A percentile compares a stretch with the other conserved stretches of the same genome.
Evolutionary conservation across 257 asterid genomes (phyloP).

Genomic region (Solanum gracilifrons): DNA sequence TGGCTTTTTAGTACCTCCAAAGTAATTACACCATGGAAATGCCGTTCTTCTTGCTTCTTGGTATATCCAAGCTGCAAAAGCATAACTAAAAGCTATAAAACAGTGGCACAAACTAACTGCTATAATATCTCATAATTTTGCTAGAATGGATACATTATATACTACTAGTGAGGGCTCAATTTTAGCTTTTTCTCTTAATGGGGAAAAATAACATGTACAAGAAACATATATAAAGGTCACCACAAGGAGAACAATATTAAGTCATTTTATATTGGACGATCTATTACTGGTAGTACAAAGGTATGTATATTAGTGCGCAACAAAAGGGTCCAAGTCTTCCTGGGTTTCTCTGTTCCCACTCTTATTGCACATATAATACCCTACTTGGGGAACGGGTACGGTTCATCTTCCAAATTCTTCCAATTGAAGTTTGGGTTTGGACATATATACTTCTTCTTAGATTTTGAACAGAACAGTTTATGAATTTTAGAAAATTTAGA

Average conservation of each 20-base stretch:
- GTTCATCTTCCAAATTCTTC: neutral
- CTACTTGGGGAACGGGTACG: neutral
- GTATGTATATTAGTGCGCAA: neutral
- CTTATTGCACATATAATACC: neutral
- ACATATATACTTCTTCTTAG: neutral
- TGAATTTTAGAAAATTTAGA: neutral
- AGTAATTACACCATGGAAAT: conserved; percentile 84
- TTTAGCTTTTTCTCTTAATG: neutral
- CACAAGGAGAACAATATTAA: neutral
- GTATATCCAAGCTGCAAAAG: conserved; percentile 89
- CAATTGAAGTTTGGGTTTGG: neutral
- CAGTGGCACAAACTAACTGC: neutral
- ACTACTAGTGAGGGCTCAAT: neutral
- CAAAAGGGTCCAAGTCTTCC: neutral
- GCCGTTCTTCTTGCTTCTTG: conserved; percentile 89
- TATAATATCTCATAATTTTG: neutral
- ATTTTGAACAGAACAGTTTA: neutral
- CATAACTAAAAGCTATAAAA: neutral
- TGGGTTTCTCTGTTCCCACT: neutral
- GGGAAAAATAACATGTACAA: neutral
- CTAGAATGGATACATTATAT: neutral
- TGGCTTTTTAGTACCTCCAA: conserved; percentile 54
- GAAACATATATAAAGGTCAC: neutral
- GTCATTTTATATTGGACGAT: neutral
- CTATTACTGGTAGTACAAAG: neutral